Evolutionary conservation across 2,329 filamentous ascomycete species (phyloP).

Genomic region (Juglanconis sp.): DNA sequence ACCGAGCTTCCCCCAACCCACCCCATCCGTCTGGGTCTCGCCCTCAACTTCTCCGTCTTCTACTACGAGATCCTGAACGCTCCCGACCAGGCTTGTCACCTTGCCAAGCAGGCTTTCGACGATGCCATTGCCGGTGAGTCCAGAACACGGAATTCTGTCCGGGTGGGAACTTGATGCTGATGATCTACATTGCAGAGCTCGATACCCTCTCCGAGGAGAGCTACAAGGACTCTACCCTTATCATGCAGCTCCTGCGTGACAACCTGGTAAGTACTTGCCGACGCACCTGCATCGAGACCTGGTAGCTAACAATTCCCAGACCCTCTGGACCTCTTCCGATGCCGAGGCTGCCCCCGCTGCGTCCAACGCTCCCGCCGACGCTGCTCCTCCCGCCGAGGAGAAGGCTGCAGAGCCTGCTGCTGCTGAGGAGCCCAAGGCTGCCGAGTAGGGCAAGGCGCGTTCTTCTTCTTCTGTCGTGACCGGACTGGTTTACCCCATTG

Average conservation of each 20-base stretch:
- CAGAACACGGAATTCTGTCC: not conserved
- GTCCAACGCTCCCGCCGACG: slow-evolving; percentile 38
- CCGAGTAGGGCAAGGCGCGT: slow-evolving; percentile 47
- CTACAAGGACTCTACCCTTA: slow-evolving; percentile 98
- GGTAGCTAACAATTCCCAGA: slow-evolving; percentile 53
- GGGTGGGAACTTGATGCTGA: slow-evolving; percentile 6
- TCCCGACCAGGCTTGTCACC: slow-evolving; percentile 95
- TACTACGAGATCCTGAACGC: slow-evolving; percentile 99
- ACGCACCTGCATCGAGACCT: not conserved
- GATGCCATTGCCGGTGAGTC: slow-evolving; percentile 79
- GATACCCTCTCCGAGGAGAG: slow-evolving; percentile 97
- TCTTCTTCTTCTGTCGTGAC: slow-evolving; percentile 37
- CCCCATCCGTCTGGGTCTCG: slow-evolving; percentile 88
- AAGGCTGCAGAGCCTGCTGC: slow-evolving; percentile 50
- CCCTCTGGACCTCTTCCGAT: slow-evolving; percentile 98
- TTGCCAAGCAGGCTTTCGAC: slow-evolving; percentile 93
- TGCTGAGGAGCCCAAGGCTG: slow-evolving; percentile 66
- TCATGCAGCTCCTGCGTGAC: slow-evolving; percentile 97
- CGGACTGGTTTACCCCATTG: slow-evolving; percentile 39
- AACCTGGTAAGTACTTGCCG: slow-evolving; percentile 68
- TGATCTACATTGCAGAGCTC: slow-evolving; percentile 60
- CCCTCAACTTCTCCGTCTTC: slow-evolving; percentile 97
- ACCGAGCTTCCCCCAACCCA: slow-evolving; percentile 88
- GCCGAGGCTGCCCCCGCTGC: slow-evolving; percentile 71
- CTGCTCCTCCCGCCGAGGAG: slow-evolving; percentile 49